Percentiles rank a stretch among this genome's conserved stretches.
These are phyloP conservation scores for Selenicereus undatus DNA, from an alignment of 148 eudicot species.

Conservation along the genomic window DNA sequence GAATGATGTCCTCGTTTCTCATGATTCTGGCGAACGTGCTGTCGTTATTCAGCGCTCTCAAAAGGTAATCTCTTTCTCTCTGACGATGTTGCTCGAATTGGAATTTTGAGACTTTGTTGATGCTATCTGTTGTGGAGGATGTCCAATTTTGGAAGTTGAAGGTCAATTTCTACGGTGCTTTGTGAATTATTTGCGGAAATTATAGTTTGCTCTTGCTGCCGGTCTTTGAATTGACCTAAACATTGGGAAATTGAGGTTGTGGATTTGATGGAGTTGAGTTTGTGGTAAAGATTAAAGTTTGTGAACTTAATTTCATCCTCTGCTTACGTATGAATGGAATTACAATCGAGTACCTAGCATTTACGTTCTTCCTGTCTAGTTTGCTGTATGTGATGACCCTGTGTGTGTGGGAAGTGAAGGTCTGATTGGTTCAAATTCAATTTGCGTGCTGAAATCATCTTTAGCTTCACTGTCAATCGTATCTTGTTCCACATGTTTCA, in stretches of 20 bases:
- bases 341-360: not conserved
- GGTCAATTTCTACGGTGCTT: not conserved
- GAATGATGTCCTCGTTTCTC: conserved; percentile 42
- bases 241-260: not conserved
- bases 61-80: conserved; percentile 34
- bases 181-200: not conserved
- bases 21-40: conserved; percentile 51
- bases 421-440: not conserved
- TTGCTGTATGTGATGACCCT: no score
- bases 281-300: not conserved
- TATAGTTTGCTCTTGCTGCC: not conserved
- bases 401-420: not conserved
- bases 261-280: not conserved
- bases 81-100: not conserved
- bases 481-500: not conserved
- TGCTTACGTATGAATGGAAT: no score
- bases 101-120: not conserved
- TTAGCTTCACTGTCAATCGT: not conserved
- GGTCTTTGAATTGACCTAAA: not conserved
- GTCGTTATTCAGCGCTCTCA: conserved; percentile 63
- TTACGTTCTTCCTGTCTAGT: no score
- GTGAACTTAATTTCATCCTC: not conserved
- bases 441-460: not conserved
- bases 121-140: not conserved
- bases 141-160: not conserved